These are phyloP conservation scores for Sparassis latifolia DNA, from an alignment of 1,284 basidiomycete genomes.

Conservation along the genomic window DNA sequence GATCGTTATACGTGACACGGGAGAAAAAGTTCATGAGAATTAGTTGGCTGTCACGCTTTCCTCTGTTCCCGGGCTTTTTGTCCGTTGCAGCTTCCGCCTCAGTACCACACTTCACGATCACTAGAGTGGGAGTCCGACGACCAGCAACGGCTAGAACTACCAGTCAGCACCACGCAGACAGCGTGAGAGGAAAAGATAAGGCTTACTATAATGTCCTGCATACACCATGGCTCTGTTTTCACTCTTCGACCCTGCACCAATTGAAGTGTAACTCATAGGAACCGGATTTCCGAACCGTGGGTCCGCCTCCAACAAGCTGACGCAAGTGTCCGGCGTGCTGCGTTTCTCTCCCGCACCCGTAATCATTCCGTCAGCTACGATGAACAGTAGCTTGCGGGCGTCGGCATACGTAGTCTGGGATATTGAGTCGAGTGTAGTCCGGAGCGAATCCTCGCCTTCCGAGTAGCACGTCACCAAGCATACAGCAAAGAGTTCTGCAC, in stretches of 20 bases:
- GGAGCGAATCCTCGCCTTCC: conserved; percentile 89
- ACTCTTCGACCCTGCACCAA: conserved; percentile 83
- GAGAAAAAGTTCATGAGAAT: conserved; percentile 99
- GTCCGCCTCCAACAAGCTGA: conserved; percentile 88
- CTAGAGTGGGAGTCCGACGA: conserved; percentile 89
- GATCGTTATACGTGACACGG: conserved; percentile 97
- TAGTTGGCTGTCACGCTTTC: conserved; percentile 98
- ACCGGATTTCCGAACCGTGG: conserved; percentile 93
- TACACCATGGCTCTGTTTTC: conserved; percentile 98
- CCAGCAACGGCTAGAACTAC: conserved; percentile 61
- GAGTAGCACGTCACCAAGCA: conserved; percentile 98
- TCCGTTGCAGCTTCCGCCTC: conserved; percentile 75
- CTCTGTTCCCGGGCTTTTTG: conserved; percentile 95
- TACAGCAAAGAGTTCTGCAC: conserved; percentile 89
- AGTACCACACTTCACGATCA: conserved; percentile 96
- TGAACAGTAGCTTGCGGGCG: conserved; percentile 84
- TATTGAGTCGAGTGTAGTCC: conserved; percentile 91
- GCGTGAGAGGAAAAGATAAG: conserved; percentile 1
- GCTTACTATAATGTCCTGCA: conserved; percentile 95
- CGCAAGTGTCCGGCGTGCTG: conserved; percentile 96
- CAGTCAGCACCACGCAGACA: conserved; percentile 3
- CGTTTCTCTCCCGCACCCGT: conserved; percentile 93
- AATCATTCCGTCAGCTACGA: conserved; percentile 99
- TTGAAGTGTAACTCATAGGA: conserved; percentile 92
- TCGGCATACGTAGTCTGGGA: conserved; percentile 89